A percentile compares a stretch with the other conserved stretches of the same genome.
Evolutionary conservation across 2,329 filamentous ascomycete genomes (phyloP).

Genomic region (Cladophialophora exuberans): DNA sequence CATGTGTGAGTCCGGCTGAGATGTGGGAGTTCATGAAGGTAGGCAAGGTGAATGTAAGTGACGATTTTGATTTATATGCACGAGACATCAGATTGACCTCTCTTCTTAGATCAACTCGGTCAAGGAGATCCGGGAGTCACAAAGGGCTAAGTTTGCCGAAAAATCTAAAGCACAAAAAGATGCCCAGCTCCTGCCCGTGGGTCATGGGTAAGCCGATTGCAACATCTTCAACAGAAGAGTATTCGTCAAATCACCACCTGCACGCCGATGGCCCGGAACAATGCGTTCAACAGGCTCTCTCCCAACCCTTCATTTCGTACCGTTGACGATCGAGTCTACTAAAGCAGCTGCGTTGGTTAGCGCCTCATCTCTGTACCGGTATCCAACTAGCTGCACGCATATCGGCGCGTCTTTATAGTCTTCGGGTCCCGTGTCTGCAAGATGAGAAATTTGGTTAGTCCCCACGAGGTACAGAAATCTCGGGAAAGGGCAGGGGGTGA

Average conservation of each 20-base stretch:
- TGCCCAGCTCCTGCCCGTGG: no score
- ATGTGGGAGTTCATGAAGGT: constrained; percentile 32
- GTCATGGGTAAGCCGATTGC: no score
- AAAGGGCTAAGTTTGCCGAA: no score
- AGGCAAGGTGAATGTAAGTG: constrained; percentile 36
- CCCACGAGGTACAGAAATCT: constrained; percentile 28
- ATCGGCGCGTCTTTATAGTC: constrained; percentile 55
- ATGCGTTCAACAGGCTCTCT: no score
- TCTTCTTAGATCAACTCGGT: no score
- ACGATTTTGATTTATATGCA: no score
- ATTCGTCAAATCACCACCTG: no score
- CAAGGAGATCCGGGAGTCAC: no score
- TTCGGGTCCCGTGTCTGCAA: constrained; percentile 40
- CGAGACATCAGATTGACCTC: no score
- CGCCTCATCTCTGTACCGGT: constrained; percentile 56
- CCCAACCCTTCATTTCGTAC: not conserved
- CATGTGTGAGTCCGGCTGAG: constrained; percentile 25
- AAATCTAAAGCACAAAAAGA: no score
- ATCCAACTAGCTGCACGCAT: constrained; percentile 58
- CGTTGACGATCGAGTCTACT: constrained; percentile 18
- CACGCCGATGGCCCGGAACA: no score
- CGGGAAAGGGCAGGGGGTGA: not conserved
- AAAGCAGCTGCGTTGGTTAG: constrained; percentile 10
- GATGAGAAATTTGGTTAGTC: constrained; percentile 49
- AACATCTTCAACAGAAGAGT: no score